A percentile compares a stretch with the other conserved stretches of the same genome.
These are phyloP conservation scores for Metarhizium guizhouense DNA, from an alignment of 2,329 filamentous ascomycete genomes.

Conservation along the genomic window DNA sequence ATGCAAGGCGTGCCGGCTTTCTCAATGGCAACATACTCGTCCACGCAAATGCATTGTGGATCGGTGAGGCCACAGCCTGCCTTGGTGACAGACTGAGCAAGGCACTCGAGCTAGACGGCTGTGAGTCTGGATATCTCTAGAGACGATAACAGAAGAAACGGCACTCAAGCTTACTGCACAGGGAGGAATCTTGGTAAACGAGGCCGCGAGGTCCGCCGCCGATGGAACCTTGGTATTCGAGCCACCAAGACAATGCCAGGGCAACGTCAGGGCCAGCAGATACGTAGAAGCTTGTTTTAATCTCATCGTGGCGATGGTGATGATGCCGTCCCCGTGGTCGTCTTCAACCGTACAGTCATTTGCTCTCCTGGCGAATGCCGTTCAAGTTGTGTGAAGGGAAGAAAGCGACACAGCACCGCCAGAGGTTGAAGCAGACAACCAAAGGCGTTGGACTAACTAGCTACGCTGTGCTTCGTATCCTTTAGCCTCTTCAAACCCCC, in stretches of 20 bases:
- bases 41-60: conserved; percentile 27
- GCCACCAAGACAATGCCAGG: too few relatives aligned
- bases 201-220: too few relatives aligned
- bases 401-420: too few relatives aligned
- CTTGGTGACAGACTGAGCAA: background rate
- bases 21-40: conserved; percentile 12
- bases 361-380: background rate
- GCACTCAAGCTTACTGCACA: too few relatives aligned
- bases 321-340: background rate
- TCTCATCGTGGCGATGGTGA: background rate
- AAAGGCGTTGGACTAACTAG: too few relatives aligned
- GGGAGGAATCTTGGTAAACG: too few relatives aligned
- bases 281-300: background rate
- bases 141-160: too few relatives aligned
- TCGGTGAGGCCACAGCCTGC: conserved; percentile 9
- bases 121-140: background rate
- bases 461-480: too few relatives aligned
- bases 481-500: too few relatives aligned
- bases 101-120: conserved; percentile 3
- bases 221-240: too few relatives aligned
- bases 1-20: conserved; percentile 14
- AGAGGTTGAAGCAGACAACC: too few relatives aligned
- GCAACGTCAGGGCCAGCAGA: background rate
- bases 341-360: background rate
- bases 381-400: background rate